Evolutionary conservation across 805 yeast genomes (phyloP).

Genomic region (Saccharomycopsis microspora): DNA sequence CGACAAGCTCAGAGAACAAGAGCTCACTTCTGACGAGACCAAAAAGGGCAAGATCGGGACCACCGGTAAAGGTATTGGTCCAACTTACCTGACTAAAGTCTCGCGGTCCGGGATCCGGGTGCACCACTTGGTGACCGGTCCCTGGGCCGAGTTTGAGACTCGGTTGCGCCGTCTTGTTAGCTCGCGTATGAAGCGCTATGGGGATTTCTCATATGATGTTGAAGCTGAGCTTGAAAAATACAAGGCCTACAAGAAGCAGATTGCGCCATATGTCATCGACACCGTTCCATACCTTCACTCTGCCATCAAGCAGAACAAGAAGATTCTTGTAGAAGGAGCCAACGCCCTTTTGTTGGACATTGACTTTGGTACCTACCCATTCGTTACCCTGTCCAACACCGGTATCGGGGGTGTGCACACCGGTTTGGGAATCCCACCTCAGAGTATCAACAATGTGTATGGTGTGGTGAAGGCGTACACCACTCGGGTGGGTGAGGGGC

Average conservation of each 20-base stretch:
- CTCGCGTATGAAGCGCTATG: slow-evolving; percentile 83
- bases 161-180: slow-evolving; percentile 67
- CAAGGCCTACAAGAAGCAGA: slow-evolving; percentile 57
- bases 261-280: slow-evolving; percentile 90
- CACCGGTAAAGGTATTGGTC: slow-evolving; percentile 98
- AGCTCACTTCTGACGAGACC: slow-evolving; percentile 51
- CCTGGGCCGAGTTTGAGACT: slow-evolving; percentile 85
- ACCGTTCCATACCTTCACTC: slow-evolving; percentile 75
- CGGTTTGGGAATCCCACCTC: slow-evolving; percentile 95
- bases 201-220: slow-evolving; percentile 79
- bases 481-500: slow-evolving; percentile 98
- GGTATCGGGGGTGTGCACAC: slow-evolving; percentile 98
- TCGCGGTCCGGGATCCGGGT: slow-evolving; percentile 95
- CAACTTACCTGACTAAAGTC: slow-evolving; percentile 94
- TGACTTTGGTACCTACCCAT: slow-evolving; percentile 97
- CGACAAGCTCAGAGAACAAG: slow-evolving; percentile 90
- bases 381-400: slow-evolving; percentile 89
- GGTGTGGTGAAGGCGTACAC: slow-evolving; percentile 99
- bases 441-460: slow-evolving; percentile 61
- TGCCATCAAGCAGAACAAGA: slow-evolving; percentile 69
- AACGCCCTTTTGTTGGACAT: slow-evolving; percentile 96
- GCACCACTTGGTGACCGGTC: slow-evolving; percentile 85
- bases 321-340: slow-evolving; percentile 93
- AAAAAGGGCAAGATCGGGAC: slow-evolving; percentile 90
- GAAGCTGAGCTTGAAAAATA: slow-evolving; percentile 73